Evolutionary conservation across 129 eudicot genomes (phyloP).

Genomic region (Chrysanthemum makinoi): DNA sequence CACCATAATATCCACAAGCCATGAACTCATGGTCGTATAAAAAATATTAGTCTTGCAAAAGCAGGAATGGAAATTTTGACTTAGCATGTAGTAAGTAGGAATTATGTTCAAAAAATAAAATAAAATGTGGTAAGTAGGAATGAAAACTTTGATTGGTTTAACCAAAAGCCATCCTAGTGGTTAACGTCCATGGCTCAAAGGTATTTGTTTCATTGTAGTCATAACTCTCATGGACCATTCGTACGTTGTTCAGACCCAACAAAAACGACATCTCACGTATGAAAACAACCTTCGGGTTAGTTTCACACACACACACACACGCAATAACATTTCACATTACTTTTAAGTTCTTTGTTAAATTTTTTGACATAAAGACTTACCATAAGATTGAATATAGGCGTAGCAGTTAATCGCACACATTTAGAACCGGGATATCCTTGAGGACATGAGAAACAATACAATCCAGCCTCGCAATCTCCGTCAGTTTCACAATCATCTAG

Average conservation of each 20-base stretch:
- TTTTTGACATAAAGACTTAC: conserved; percentile 19
- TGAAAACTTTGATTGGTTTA: no score
- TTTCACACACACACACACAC: conserved; percentile 26
- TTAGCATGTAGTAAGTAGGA: conserved; percentile 5
- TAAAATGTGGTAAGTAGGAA: not conserved
- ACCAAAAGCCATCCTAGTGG: conserved; percentile 4
- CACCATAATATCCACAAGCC: no score
- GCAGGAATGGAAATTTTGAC: conserved; percentile 6
- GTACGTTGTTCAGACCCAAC: not conserved
- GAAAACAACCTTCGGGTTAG: conserved; percentile 10
- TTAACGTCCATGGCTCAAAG: conserved; percentile 22
- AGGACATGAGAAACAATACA: conserved; percentile 62
- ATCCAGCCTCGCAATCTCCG: conserved; percentile 62
- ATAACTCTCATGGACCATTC: not conserved
- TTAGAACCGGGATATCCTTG: conserved; percentile 43
- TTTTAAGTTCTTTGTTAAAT: conserved; percentile 26
- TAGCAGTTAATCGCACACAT: conserved; percentile 65
- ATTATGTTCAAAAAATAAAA: not conserved
- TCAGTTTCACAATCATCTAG: conserved; percentile 47
- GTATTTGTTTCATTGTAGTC: conserved; percentile 4
- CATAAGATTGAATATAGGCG: conserved; percentile 57
- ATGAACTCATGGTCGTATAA: no score
- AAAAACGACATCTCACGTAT: not conserved
- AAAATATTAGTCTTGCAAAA: not conserved
- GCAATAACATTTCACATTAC: not conserved